phyloP scores from a whole-genome alignment of 805 yeast genomes.

The Candida tallmaniae region DNA sequence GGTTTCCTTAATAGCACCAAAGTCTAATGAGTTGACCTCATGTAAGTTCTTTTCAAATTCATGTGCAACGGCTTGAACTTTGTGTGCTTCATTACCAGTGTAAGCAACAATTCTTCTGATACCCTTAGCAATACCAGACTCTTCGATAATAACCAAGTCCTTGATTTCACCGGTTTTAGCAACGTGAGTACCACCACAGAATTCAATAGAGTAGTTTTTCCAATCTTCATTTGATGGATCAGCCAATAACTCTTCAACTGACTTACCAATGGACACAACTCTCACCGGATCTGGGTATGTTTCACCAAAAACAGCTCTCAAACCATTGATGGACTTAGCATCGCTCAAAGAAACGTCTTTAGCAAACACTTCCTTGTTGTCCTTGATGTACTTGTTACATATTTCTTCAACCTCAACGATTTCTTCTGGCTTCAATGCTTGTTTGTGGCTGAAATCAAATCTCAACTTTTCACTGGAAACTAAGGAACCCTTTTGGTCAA shows the following conservation, averaged over 20 bases:
- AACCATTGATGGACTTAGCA: conserved; percentile 75
- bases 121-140: conserved; percentile 98
- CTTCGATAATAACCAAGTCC: conserved; percentile 85
- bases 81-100: conserved; percentile 86
- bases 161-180: conserved; percentile 88
- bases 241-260: conserved; percentile 74
- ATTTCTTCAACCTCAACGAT: conserved; percentile 71
- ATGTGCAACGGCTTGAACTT: conserved; percentile 78
- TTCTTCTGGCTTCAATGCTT: conserved; percentile 70
- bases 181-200: conserved; percentile 99
- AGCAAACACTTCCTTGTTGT: conserved; percentile 69
- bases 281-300: conserved; percentile 99
- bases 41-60: conserved; percentile 63
- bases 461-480: conserved; percentile 94
- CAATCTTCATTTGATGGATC: conserved; percentile 73
- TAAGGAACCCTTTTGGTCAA: conserved; percentile 95
- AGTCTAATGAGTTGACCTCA: conserved; percentile 57
- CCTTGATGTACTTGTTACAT: conserved; percentile 65
- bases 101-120: conserved; percentile 97
- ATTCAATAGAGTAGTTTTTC: conserved; percentile 79
- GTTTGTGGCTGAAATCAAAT: conserved; percentile 94
- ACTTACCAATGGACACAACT: conserved; percentile 91
- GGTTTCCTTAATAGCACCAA: conserved; percentile 76
- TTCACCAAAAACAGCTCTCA: conserved; percentile 98
- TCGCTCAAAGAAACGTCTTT: conserved; percentile 71